Conservation (phyloP, 2,329 filamentous ascomycete species). For the Diaporthe humulicola region DNA sequence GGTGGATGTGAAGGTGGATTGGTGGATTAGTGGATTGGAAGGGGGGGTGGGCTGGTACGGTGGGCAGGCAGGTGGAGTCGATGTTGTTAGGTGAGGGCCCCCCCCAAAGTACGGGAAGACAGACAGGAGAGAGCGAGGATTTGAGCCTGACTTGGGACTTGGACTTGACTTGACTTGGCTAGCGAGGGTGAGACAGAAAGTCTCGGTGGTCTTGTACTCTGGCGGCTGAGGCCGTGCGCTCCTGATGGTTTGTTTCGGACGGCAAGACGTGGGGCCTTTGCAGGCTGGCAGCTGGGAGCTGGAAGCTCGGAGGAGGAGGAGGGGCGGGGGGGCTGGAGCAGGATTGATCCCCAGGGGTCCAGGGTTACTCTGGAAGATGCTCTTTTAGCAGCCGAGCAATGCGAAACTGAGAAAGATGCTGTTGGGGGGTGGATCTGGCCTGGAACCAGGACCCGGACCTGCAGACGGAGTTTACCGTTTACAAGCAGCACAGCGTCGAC, state of each 20-base stretch:
- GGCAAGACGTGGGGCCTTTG: slow-evolving; percentile 13
- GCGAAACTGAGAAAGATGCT: slow-evolving; percentile 33
- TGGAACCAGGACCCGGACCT: slow-evolving; percentile 6
- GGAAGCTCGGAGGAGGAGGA: not conserved
- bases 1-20: slow-evolving; percentile 22
- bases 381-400: slow-evolving; percentile 13
- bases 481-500: slow-evolving; percentile 2
- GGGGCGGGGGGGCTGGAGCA: not conserved
- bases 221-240: slow-evolving; percentile 26
- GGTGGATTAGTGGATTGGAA: slow-evolving; percentile 11
- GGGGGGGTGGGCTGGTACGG: too few relatives aligned
- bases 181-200: slow-evolving; percentile 34
- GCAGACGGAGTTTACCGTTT: slow-evolving; percentile 25
- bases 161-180: slow-evolving; percentile 30
- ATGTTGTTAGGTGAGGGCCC: slow-evolving; percentile 17
- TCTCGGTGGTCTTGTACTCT: slow-evolving; percentile 28
- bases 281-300: slow-evolving; percentile 7
- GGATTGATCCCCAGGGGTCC: not conserved
- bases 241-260: slow-evolving; percentile 26
- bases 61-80: slow-evolving; percentile 30
- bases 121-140: slow-evolving; percentile 24
- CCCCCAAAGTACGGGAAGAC: slow-evolving; percentile 14
- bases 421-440: slow-evolving; percentile 25
- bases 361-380: slow-evolving; percentile 10
- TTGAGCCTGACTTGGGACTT: slow-evolving; percentile 14